Percentiles rank a stretch among this genome's conserved stretches.
phyloP scores from a whole-genome alignment of 305 asterid genomes.

The Solanum hybrid region DNA sequence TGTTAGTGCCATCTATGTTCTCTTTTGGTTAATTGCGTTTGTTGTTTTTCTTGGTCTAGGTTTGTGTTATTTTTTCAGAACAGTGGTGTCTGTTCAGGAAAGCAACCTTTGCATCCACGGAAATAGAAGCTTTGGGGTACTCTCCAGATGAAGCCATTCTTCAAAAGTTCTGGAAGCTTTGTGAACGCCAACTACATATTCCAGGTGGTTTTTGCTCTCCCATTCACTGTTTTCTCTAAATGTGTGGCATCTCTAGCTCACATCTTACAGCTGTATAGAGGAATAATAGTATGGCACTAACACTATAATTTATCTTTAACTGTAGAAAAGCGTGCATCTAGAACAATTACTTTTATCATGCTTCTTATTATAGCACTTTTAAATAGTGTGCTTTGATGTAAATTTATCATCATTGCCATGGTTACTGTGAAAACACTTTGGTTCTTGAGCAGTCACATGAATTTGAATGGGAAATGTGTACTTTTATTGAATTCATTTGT shows the following conservation, averaged over 20 bases:
- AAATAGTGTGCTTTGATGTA: neutral
- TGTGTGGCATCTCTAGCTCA: neutral
- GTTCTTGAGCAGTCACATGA: neutral
- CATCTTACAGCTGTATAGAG: neutral
- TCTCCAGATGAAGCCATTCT: slow-evolving; percentile 46
- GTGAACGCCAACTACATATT: slow-evolving; percentile 58
- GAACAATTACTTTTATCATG: neutral
- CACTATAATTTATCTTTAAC: neutral
- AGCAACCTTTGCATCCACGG: slow-evolving; percentile 47
- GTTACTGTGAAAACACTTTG: neutral
- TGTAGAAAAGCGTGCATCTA: neutral
- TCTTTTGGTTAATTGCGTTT: slow-evolving; percentile 9
- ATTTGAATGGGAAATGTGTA: neutral
- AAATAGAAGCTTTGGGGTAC: slow-evolving; percentile 64
- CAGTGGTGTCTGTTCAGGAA: slow-evolving; percentile 76
- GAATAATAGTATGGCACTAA: neutral
- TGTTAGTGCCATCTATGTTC: slow-evolving; percentile 10
- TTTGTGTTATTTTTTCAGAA: slow-evolving; percentile 69
- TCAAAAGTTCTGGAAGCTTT: slow-evolving; percentile 69
- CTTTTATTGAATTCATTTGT: neutral
- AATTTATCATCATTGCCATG: neutral
- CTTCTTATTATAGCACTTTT: neutral
- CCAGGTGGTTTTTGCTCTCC: slow-evolving; percentile 46
- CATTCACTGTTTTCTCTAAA: slow-evolving; percentile 7
- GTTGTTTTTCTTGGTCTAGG: slow-evolving; percentile 33